A percentile compares a stretch with the other conserved stretches of the same genome.
phyloP scores from a whole-genome alignment of 108 stramenopile species.

The Pseudonitzschia delicatissima region DNA sequence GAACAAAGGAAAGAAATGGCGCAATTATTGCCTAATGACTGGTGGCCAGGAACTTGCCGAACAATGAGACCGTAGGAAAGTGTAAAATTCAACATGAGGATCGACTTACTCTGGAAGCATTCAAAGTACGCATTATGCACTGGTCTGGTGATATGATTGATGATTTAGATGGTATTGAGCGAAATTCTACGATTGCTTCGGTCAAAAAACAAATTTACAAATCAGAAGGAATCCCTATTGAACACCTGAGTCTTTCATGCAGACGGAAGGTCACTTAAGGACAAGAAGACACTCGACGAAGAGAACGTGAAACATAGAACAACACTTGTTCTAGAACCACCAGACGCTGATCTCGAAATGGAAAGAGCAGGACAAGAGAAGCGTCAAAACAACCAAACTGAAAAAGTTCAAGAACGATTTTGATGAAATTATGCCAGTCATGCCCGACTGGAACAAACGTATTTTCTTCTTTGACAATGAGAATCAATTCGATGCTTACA shows the following conservation, averaged over 20 bases:
- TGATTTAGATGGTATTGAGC: conserved; percentile 8
- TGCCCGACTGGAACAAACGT: conserved; percentile 29
- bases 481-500: conserved; percentile 12
- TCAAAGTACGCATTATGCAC: conserved; percentile 16
- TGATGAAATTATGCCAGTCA: conserved; percentile 27
- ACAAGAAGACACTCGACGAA: conserved; percentile 5
- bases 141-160: conserved; percentile 11
- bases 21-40: conserved; percentile 13
- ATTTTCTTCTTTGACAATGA: conserved; percentile 35
- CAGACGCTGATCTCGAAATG: not conserved
- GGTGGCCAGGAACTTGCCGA: conserved; percentile 16
- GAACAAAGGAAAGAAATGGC: not conserved
- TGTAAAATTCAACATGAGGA: conserved; percentile 14
- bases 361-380: not conserved
- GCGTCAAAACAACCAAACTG: conserved; percentile 7
- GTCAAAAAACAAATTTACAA: conserved; percentile 1
- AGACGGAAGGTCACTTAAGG: not conserved
- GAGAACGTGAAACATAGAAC: conserved; percentile 9
- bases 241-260: not conserved
- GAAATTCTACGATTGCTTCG: conserved; percentile 5
- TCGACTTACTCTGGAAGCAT: conserved; percentile 15
- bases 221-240: not conserved
- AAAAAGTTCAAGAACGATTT: conserved; percentile 27
- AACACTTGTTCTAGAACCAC: conserved; percentile 7
- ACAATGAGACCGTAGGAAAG: conserved; percentile 10